Evolutionary conservation across 257 asterid species (phyloP).

Genomic region (Nicotiana benthamiana): DNA sequence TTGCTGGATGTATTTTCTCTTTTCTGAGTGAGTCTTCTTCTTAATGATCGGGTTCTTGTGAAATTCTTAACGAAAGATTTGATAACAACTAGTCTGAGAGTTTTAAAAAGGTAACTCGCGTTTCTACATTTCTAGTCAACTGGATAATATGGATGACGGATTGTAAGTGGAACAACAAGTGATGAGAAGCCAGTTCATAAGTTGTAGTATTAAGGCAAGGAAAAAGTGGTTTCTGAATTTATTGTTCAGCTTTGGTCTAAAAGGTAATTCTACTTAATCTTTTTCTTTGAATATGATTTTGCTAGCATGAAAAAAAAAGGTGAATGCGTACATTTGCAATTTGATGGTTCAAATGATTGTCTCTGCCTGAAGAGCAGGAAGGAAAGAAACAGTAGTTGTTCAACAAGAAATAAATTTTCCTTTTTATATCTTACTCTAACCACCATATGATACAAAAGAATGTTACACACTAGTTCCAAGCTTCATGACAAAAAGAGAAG

Average conservation of each 20-base stretch:
- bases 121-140: neutral
- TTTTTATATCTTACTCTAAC: neutral
- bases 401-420: too few species aligned
- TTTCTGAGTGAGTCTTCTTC: neutral
- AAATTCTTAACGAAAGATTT: neutral
- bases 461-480: neutral
- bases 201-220: neutral
- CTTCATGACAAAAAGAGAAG: neutral
- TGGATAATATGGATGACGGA: neutral
- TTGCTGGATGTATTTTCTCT: neutral
- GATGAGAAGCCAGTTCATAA: neutral
- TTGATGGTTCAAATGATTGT: neutral
- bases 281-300: neutral
- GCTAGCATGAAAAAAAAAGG: neutral
- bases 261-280: neutral
- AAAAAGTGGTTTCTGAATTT: neutral
- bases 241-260: neutral
- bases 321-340: too few species aligned
- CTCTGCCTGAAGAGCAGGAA: neutral
- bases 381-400: too few species aligned
- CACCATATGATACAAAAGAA: slow-evolving; percentile 7
- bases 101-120: neutral
- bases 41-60: too few species aligned
- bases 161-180: neutral
- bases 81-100: neutral